Percentiles rank a stretch among this genome's conserved stretches.
Evolutionary conservation across 2,329 filamentous ascomycete species (phyloP).

Genomic region (Calonectria pteridis): DNA sequence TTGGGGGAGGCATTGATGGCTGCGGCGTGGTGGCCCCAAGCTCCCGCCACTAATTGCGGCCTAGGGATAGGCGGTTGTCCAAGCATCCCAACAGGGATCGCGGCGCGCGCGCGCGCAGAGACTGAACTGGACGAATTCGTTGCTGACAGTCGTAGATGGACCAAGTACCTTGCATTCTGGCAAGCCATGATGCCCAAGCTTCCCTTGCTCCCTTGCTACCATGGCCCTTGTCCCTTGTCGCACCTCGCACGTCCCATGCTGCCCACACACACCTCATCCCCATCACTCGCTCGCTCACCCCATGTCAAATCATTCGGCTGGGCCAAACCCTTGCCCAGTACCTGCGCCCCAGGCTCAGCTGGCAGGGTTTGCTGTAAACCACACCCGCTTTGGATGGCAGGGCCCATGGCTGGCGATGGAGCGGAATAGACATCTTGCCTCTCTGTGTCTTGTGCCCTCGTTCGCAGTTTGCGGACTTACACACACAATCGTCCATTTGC

Average conservation of each 20-base stretch:
- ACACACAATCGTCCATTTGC: not conserved
- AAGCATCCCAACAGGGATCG: conserved; percentile 32
- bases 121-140: conserved; percentile 13
- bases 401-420: conserved; percentile 17
- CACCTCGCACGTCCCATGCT: not conserved
- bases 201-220: conserved; percentile 8
- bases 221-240: conserved; percentile 15
- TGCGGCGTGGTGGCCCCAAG: conserved; percentile 38
- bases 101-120: conserved; percentile 32
- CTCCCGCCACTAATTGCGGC: conserved; percentile 43
- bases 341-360: conserved; percentile 51
- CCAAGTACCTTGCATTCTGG: conserved; percentile 42
- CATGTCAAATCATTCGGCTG: conserved; percentile 22
- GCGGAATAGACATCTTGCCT: conserved; percentile 12
- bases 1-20: conserved; percentile 41
- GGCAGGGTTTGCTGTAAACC: conserved; percentile 41
- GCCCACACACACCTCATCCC: not conserved
- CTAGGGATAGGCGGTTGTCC: conserved; percentile 37
- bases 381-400: conserved; percentile 34
- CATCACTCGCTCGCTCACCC: not conserved
- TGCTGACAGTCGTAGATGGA: conserved; percentile 11
- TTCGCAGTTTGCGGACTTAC: conserved; percentile 10
- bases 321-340: conserved; percentile 33
- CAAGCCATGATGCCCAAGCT: conserved; percentile 20
- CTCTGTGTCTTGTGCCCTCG: conserved; percentile 9